Evolutionary conservation across 768 basidiomycete species (phyloP).

Genomic region (Tulasnella sp.): DNA sequence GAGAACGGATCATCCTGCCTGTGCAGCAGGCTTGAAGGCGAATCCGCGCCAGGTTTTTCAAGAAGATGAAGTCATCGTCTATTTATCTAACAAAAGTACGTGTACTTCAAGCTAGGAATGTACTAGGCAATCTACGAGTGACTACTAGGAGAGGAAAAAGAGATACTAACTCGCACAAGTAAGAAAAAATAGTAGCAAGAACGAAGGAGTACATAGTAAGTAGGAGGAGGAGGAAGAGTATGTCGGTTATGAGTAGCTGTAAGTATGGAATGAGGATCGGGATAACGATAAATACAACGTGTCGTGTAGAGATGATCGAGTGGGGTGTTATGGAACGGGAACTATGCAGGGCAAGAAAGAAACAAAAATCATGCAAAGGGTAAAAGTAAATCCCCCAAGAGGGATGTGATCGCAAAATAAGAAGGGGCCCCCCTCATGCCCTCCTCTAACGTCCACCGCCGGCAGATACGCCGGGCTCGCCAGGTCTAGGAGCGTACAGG

Average conservation of each 20-base stretch:
- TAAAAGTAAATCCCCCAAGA: neutral
- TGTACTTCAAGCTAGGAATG: neutral
- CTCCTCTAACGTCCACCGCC: neutral
- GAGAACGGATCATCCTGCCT: too few species aligned
- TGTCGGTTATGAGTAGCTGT: slow-evolving; percentile 1
- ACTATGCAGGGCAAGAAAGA: neutral
- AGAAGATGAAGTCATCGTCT: neutral
- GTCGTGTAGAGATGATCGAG: neutral
- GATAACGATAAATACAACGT: slow-evolving; percentile 2
- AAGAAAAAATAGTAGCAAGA: neutral
- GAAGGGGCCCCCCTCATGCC: neutral
- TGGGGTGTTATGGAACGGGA: neutral
- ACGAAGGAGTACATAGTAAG: neutral
- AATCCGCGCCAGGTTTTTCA: neutral
- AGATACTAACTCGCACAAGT: neutral
- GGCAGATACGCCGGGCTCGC: neutral
- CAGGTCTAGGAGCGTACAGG: neutral
- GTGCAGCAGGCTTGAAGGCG: too few species aligned
- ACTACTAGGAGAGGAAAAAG: neutral
- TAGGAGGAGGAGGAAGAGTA: neutral
- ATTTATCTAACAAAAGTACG: neutral
- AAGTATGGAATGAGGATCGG: neutral
- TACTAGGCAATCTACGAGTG: neutral
- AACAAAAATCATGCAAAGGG: neutral
- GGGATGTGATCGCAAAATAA: neutral